Conservation (phyloP, 2,329 filamentous ascomycete species). For the Colletotrichum nymphaeae region DNA sequence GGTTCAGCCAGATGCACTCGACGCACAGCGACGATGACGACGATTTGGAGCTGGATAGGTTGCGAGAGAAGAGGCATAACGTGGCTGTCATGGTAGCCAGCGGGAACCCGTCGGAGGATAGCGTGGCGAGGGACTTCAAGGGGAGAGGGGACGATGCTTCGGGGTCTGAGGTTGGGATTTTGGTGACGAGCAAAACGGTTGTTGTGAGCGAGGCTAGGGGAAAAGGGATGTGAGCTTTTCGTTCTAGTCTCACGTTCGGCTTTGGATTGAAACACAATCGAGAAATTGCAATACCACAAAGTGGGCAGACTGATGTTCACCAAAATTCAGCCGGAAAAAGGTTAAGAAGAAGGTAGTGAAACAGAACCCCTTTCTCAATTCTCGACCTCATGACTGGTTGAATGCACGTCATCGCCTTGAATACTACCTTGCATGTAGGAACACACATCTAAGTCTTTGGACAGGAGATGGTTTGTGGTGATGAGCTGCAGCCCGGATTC, state of each 20-base stretch:
- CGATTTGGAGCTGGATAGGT: neutral
- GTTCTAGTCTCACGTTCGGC: neutral
- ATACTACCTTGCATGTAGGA: no score
- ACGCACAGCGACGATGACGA: neutral
- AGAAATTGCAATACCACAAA: no score
- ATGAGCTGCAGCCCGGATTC: no score
- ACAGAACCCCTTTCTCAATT: no score
- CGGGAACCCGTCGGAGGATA: neutral
- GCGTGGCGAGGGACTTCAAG: neutral
- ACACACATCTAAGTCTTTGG: no score
- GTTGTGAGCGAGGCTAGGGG: neutral
- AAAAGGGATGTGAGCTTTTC: neutral
- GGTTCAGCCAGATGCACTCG: conserved; percentile 4
- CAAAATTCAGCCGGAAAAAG: no score
- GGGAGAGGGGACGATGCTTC: neutral
- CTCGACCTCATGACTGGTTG: neutral
- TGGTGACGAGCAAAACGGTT: neutral
- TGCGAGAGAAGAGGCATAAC: neutral
- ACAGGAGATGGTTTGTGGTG: no score
- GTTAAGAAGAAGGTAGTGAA: no score
- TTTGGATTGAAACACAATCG: no score
- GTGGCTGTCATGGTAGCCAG: neutral
- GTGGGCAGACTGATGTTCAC: no score
- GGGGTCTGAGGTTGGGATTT: neutral
- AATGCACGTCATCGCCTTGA: neutral